Base-by-base conservation (phyloP, 2,329 filamentous ascomycete species). In the Cyphellophora europaea region DNA sequence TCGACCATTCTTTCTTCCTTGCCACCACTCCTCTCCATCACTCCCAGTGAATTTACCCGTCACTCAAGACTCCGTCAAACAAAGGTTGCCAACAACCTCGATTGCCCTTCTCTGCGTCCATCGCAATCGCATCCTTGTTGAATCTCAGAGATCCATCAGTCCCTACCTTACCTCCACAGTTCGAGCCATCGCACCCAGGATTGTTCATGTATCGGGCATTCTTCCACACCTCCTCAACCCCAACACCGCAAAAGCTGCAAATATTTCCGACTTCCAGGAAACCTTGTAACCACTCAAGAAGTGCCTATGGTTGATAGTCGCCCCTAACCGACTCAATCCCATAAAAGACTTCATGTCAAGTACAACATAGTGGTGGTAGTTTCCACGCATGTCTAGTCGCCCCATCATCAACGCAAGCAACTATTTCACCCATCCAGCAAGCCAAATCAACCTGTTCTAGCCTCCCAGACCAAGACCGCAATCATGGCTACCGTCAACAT, bases 141-240 rank as follows among this genome's bases (percentile, higher is more conserved):
- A n/a, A n/a, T n/a, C n/a, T n/a, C n/a, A n/a, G n/a, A n/a, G n/a
- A n/a, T n/a, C n/a, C n/a, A n/a, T n/a, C n/a, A n/a, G n/a, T n/a
- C n/a, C n/a, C n/a, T n/a, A n/a, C n/a, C n/a, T n/a, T n/a, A n/a
- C n/a, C n/a, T n/a, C n/a, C n/a, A n/a, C n/a, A n/a, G n/a, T n/a
- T n/a, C n/a, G n/a, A n/a, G n/a, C n/a, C n/a, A n/a, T n/a, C n/a
- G n/a, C n/a, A 31, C 40, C 41, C 37, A 16, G 55, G 60, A 68
- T 69, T 82, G 86, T 93, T 83, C 93, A 93, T 93, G 87, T 93
- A 93, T 94, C 87, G 87, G 85, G 82, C 85, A 84, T 82, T 82
- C 79, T 76, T 76, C 77, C 77, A 83, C 82, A 79, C 86, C 79
- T 87, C 85, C 79, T 84, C 80, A 84, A 81, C 89, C 80, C 79